These are phyloP conservation scores for Leccinum imitatum DNA, from an alignment of 768 basidiomycete species.

Conservation along the genomic window DNA sequence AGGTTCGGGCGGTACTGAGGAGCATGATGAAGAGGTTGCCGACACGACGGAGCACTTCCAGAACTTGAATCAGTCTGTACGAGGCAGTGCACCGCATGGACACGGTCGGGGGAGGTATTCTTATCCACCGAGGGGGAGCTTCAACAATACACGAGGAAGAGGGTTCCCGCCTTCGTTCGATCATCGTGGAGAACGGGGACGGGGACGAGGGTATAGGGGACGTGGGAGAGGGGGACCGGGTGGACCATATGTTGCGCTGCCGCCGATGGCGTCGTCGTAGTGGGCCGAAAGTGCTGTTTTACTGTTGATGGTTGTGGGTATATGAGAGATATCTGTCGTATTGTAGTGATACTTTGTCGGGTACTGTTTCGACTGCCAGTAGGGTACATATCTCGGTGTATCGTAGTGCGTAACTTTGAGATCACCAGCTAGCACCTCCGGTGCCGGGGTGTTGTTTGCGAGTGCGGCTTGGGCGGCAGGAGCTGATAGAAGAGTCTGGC, in stretches of 20 bases:
- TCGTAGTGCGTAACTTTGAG: not conserved
- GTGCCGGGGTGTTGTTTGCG: too few relatives aligned
- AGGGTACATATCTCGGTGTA: not conserved
- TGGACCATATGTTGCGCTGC: not conserved
- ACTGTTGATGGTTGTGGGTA: not conserved
- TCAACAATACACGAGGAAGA: slow-evolving; percentile 30
- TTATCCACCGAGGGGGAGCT: slow-evolving; percentile 24
- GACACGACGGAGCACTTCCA: slow-evolving; percentile 1
- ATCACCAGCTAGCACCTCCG: too few relatives aligned
- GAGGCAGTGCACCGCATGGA: slow-evolving; percentile 29
- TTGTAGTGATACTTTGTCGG: not conserved
- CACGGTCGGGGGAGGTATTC: slow-evolving; percentile 35
- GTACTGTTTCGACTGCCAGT: not conserved
- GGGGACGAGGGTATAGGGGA: slow-evolving; percentile 34
- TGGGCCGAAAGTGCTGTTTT: not conserved
- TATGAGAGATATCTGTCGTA: not conserved
- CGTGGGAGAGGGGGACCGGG: not conserved
- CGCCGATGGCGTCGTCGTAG: slow-evolving; percentile 11
- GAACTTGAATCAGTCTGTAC: slow-evolving; percentile 18
- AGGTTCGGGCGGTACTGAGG: not conserved
- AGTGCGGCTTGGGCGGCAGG: too few relatives aligned
- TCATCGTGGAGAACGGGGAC: slow-evolving; percentile 34
- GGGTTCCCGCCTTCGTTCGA: slow-evolving; percentile 28
- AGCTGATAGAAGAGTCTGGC: too few relatives aligned
- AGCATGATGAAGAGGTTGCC: slow-evolving; percentile 6